Evolutionary conservation across 257 asterid species (phyloP), one percentile per base, ranked within the genome.

Genomic region (Nicotiana sylvestris): DNA sequence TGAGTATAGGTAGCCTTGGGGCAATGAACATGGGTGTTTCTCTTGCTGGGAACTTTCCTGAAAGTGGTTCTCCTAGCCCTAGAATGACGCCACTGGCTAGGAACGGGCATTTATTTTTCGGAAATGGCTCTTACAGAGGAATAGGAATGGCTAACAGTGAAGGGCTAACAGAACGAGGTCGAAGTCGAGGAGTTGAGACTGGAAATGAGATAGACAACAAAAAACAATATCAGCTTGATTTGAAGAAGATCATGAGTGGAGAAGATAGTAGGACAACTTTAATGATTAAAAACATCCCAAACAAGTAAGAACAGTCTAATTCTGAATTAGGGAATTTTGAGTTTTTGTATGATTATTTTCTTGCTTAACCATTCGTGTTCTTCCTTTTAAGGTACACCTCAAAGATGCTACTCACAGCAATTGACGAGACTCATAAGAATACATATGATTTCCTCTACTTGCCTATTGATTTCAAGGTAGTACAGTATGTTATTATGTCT

Each of bases 381-480:
- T 68, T 77, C 25, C 76, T 58, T 60, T 55, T 77, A 49, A 96
- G 99, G 97, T 96, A 96, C 89, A 94, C 99, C 66, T 96, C 99
- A 7, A 96, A 92, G 88, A 94, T 96, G 99, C 93, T 96, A 82
- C 94, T 96, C 66, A 88, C 91, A 72, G 95, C 97, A 76, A 96
- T 96, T 69, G 98, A 96, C 82, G 98, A 94, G 85, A 93, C 93
- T 8, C 98, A 96, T 89, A 92, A 91, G 91, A 95, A 93, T 70
- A 89, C 95, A 10, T 96, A 93, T 84, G 99, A 96, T 90, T 96
- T 96, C 86, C 96, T 96, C 82, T 96, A 96, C 86, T 83, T 96
- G 84, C 99, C 99, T 8, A 96, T 96, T 82, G 99, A 96, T 88
- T 96, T 96, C 78, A 96, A 96, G 98, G 99, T 94, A 89, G 78